Conservation (phyloP, 176 grass and related monocot species). For the Oryza glaberrima region DNA sequence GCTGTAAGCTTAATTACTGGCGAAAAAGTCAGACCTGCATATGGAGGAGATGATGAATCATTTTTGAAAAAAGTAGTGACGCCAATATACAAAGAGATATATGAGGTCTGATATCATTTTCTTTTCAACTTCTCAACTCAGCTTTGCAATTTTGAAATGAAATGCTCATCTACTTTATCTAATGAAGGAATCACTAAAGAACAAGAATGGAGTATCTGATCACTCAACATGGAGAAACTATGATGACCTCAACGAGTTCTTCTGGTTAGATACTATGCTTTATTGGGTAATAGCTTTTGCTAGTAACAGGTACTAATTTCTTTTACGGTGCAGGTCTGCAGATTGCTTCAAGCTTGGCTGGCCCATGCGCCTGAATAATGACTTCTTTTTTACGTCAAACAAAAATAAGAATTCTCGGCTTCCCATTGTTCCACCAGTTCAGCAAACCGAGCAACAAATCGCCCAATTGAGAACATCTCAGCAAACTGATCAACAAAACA, state of each 20-base stretch:
- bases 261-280: conserved; percentile 71
- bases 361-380: conserved; percentile 83
- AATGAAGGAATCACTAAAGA: conserved; percentile 90
- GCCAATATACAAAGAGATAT: conserved; percentile 79
- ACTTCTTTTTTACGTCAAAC: conserved; percentile 73
- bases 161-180: conserved; percentile 41
- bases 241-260: conserved; percentile 96
- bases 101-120: conserved; percentile 56
- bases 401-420: conserved; percentile 50
- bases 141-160: conserved; percentile 31
- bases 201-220: conserved; percentile 77
- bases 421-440: conserved; percentile 30
- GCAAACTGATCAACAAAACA: conserved; percentile 40
- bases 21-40: conserved; percentile 80
- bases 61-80: conserved; percentile 84
- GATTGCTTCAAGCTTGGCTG: conserved; percentile 98
- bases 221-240: conserved; percentile 99
- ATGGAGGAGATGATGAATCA: conserved; percentile 77
- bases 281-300: conserved; percentile 17
- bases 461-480: conserved; percentile 28
- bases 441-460: conserved; percentile 37
- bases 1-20: conserved; percentile 88
- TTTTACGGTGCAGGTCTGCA: conserved; percentile 60
- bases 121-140: conserved; percentile 37
- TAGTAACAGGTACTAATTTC: conserved; percentile 31